Evolutionary conservation across 768 basidiomycete species (phyloP), one percentile per base, ranked within the genome.

Genomic region (Crassisporium funariophilum): DNA sequence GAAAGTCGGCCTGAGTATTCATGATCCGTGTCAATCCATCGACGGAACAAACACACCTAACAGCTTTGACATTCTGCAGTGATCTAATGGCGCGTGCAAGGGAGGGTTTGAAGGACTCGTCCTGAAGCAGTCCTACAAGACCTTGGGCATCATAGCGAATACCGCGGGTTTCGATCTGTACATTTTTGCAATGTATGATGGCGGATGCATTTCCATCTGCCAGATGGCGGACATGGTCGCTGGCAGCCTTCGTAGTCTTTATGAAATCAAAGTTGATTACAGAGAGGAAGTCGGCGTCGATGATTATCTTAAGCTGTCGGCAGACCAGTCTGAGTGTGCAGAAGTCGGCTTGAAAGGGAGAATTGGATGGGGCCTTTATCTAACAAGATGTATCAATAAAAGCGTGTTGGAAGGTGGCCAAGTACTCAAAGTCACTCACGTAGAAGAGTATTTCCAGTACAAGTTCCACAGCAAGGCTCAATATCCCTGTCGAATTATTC

Each of bases 381-480:
- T 16, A 33, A 15, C 47, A 31, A 27, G 22, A 35, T 5, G 25
- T n/a, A 21, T 25, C n/a, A n/a, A n/a, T n/a, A n/a, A n/a, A n/a
- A n/a, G n/a, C n/a, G n/a, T n/a, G n/a, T n/a, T n/a, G n/a, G n/a
- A n/a, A n/a, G n/a, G n/a, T n/a, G n/a, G n/a, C n/a, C n/a, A n/a
- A n/a, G n/a, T n/a, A n/a, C n/a, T n/a, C n/a, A n/a, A n/a, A n/a
- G n/a, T n/a, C 5, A 46, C 49, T 33, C 38, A 51, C 49, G 15
- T 40, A 46, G 9, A 20, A 29, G 5, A 51, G 39, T 3, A 51
- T 46, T 39, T 46, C 49, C 22, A 46, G 49, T 29, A 51, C 29
- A 16, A 51, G 40, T 34, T 51, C 49, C 2, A 51, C 27, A 20
- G 49, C 44, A 15, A 51, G 29, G 33, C 46, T 33, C 11, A 46